Conservation (phyloP, 2,329 filamentous ascomycete genomes). For the Aspergillus ruber region DNA sequence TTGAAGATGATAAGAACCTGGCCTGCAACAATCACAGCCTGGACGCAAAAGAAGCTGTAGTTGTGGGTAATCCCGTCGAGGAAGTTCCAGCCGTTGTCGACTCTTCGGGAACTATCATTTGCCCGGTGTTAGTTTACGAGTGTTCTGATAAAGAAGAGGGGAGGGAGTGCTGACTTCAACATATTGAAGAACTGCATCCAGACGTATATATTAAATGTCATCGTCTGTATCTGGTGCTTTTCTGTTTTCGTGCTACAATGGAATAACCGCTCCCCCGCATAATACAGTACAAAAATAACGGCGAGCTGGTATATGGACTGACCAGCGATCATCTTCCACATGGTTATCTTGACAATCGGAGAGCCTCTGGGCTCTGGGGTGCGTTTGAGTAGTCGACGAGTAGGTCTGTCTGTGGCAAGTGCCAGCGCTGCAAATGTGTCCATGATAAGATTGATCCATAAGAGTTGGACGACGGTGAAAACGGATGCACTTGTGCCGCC, state of each 20-base stretch:
- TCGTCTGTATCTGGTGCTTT: slow-evolving; percentile 24
- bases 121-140: too few relatives aligned
- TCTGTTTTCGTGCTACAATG: slow-evolving; percentile 17
- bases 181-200: slow-evolving; percentile 48
- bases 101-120: slow-evolving; percentile 25
- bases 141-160: too few relatives aligned
- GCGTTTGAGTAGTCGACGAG: slow-evolving; percentile 51
- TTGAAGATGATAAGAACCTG: slow-evolving; percentile 66
- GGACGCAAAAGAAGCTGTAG: slow-evolving; percentile 52
- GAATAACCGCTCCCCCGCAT: slow-evolving; percentile 32
- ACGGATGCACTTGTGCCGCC: slow-evolving; percentile 51
- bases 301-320: slow-evolving; percentile 39
- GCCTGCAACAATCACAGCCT: slow-evolving; percentile 60
- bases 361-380: slow-evolving; percentile 42
- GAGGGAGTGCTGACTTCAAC: slow-evolving; percentile 26
- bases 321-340: slow-evolving; percentile 44
- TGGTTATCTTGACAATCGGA: slow-evolving; percentile 40
- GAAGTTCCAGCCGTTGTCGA: slow-evolving; percentile 41
- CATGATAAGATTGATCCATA: slow-evolving; percentile 67
- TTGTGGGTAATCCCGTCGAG: slow-evolving; percentile 39
- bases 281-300: slow-evolving; percentile 42
- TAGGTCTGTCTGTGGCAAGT: slow-evolving; percentile 58
- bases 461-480: slow-evolving; percentile 59
- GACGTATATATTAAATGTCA: slow-evolving; percentile 41
- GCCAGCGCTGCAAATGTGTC: slow-evolving; percentile 62